Percentiles rank a stretch among this genome's conserved stretches.
Conservation (phyloP, 306 rosid species). For the Echinosophora koreensis region DNA sequence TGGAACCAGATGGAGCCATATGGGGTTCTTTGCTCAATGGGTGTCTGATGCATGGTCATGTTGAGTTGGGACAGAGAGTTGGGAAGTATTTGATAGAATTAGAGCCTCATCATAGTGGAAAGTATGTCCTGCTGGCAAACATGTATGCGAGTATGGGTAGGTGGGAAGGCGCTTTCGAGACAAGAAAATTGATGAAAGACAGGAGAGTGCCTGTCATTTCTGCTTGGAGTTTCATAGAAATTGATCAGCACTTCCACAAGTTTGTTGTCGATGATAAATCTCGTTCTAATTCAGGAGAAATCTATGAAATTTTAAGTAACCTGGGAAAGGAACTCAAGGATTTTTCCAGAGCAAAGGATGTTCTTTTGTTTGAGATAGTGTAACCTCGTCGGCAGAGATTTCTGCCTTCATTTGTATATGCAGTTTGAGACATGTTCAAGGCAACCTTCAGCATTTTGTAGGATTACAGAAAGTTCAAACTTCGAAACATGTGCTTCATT, state of each 20-base stretch:
- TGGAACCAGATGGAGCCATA: slow-evolving; percentile 52
- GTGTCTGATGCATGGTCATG: slow-evolving; percentile 60
- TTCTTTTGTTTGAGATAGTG: slow-evolving; percentile 7
- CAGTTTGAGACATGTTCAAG: not conserved
- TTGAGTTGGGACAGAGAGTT: slow-evolving; percentile 59
- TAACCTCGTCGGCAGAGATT: not conserved
- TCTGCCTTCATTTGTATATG: not conserved
- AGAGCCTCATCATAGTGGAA: slow-evolving; percentile 63
- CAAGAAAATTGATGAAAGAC: slow-evolving; percentile 58
- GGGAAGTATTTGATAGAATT: slow-evolving; percentile 60
- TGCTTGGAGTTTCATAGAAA: slow-evolving; percentile 68
- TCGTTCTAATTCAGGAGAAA: slow-evolving; percentile 45
- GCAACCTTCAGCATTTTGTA: not conserved
- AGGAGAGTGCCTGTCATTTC: slow-evolving; percentile 46
- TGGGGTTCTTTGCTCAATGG: slow-evolving; percentile 61
- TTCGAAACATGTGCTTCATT: not conserved
- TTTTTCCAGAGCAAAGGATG: slow-evolving; percentile 39
- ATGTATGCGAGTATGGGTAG: slow-evolving; percentile 57
- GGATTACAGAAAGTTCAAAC: not conserved
- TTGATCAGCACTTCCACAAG: slow-evolving; percentile 53
- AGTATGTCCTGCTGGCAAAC: slow-evolving; percentile 60
- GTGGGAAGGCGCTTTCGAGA: slow-evolving; percentile 59
- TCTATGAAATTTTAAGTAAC: slow-evolving; percentile 42
- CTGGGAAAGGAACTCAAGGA: slow-evolving; percentile 48
- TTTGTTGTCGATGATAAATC: slow-evolving; percentile 54